Evolutionary conservation across 2,329 filamentous ascomycete species (phyloP), one percentile per base, ranked within the genome.

Genomic region (Coniochaeta sp.): DNA sequence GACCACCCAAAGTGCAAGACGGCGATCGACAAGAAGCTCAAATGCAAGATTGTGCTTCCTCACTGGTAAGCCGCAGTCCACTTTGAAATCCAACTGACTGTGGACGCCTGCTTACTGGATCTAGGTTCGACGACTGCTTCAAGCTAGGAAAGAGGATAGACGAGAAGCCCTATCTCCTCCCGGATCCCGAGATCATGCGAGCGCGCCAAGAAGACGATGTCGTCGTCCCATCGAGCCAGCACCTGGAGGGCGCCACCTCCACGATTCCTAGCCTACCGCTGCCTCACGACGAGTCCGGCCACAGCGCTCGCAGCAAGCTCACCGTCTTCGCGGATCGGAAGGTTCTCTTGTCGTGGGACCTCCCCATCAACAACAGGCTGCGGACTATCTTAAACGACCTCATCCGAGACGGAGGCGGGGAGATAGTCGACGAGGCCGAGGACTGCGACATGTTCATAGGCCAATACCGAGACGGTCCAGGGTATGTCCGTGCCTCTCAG

Each of bases 111-210:
- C 34, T 36, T 36, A 36, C 34, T 3, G 14, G 34, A 42, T 34
- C 42, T 30, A 93, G 90, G 92, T 97, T 99, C 70, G 93, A 98
- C 67, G 93, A 97, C 71, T 99, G 95, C 74, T 84, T 99, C 66
- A 95, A 90, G 73, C 84, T 99, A 30, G 93, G 93, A 57, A 93
- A 91, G 73, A 87, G 90, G 61, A 97, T 99, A 66, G 89, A 91
- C 66, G 95, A 99, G 72, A 77, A 80, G 7, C 95, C 95, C 0
- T 99, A 99, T 70, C 77, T 85, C 22, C 81, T 98, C 1, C 95
- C 95, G 1, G 81, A 98, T 65, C 90, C 95, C 1, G 91, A 96
- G 65, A 89, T 96, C 36, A 77, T 96, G n/a, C 80, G 78, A 42
- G 79, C 78, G 50, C 75, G 78, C 7, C 75, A 83, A 22, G 79